Evolutionary conservation across 169 alveolate genomes (phyloP).

Genomic region (Plasmodium falciparum): DNA sequence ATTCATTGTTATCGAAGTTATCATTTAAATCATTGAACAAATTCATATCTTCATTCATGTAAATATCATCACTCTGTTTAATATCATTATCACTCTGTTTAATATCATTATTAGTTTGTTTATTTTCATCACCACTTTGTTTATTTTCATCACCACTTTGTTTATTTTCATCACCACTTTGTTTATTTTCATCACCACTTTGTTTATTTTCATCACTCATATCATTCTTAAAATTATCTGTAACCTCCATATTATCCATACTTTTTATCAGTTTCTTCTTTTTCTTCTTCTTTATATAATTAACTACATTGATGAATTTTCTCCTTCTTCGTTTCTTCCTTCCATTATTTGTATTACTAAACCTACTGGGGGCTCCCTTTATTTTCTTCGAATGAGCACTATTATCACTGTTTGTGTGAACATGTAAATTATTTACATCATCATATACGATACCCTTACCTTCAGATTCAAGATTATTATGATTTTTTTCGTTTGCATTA

Average conservation of each 20-base stretch:
- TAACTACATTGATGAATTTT: constrained; percentile 52
- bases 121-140: background rate
- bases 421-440: background rate
- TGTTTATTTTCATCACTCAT: background rate
- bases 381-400: background rate
- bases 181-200: background rate
- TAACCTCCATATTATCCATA: constrained; percentile 31
- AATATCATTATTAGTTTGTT: background rate
- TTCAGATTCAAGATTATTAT: background rate
- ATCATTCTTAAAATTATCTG: background rate
- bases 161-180: background rate
- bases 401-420: background rate
- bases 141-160: background rate
- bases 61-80: background rate
- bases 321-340: constrained; percentile 31
- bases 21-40: background rate
- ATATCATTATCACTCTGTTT: background rate
- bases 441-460: background rate
- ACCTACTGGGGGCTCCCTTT: background rate
- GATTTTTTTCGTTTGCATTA: background rate
- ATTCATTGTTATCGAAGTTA: background rate
- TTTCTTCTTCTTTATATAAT: constrained; percentile 58
- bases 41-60: background rate
- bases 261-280: constrained; percentile 26
- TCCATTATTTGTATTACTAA: background rate